Evolutionary conservation across 805 yeast species (phyloP), one percentile per base, ranked within the genome.

Genomic region (Alloascoidea africana): DNA sequence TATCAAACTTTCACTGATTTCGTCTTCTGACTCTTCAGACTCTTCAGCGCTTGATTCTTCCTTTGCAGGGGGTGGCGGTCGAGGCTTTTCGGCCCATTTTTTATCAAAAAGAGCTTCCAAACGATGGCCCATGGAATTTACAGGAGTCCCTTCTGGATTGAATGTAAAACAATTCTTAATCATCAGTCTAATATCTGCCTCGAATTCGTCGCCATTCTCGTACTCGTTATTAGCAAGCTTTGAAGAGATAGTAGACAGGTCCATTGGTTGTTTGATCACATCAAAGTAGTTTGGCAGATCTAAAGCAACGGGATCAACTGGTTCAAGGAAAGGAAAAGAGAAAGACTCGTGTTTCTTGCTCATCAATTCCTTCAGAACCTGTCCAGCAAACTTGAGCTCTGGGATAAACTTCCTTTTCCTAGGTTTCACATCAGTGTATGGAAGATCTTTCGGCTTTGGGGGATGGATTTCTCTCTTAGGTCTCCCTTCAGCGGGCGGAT

Each of bases 401-500:
- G 89, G 79, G 32, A 87, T 93, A 52, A 66, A 76, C 63, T 85
- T 89, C 70, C 87, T 87, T 60, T 84, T 84, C 46, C 93, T 73
- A 35, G 98, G 98, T 52, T 87, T 68, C 38, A 75, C 75, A 51
- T 86, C 95, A 16, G 59, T 55, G 51, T 84, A 85, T 3, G 94
- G 93, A 56, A 87, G 73, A 54, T 91, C 96, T 52, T 84, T 84
- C 19, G 95, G 83, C 52, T 82, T 79, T 39, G 98, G 98, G 3
- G 98, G 98, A 55, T 87, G 96, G 36, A 91, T 85, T 47, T 85
- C 91, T 46, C 98, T 73, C 58, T 89, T 89, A 30, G 97, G 97
- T 46, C 98, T 23, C 13, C 30, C 30, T 23, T 23, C n/a, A 8
- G 30, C 8, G n/a, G 30, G 8, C n/a, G 30, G 30, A 8, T 8